Conservation (phyloP, 2,329 filamentous ascomycete genomes). For the Fusarium pseudocircinatum region DNA sequence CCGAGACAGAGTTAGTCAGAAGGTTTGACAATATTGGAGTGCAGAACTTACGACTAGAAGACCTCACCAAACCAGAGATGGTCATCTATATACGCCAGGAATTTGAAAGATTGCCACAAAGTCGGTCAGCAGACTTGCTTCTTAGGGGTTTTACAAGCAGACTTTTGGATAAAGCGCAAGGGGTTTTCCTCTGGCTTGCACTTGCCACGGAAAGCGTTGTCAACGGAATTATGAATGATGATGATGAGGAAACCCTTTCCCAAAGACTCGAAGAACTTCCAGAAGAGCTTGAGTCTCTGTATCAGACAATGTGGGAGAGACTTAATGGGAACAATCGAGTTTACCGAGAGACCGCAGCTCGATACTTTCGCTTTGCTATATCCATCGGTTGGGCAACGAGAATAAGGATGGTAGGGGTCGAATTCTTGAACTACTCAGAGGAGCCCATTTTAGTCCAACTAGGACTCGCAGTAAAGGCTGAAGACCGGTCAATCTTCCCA, state of each 20-base stretch:
- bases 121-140: accelerated
- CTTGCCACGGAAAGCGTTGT: accelerated
- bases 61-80: neutral
- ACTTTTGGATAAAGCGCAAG: neutral
- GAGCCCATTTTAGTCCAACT: neutral
- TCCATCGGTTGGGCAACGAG: accelerated
- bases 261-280: accelerated
- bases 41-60: accelerated
- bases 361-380: neutral
- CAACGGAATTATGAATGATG: accelerated
- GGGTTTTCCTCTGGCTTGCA: neutral
- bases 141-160: too few species aligned
- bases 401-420: too few species aligned
- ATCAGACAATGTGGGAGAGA: neutral
- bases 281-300: neutral
- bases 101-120: accelerated
- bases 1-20: neutral
- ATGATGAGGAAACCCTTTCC: accelerated
- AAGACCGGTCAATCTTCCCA: accelerated
- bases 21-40: accelerated
- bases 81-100: accelerated
- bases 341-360: neutral
- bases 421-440: too few species aligned
- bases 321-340: neutral
- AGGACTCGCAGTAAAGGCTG: accelerated